Conservation (phyloP, 1,139 yeast species). For the Casaregolazyma suthepensis region DNA sequence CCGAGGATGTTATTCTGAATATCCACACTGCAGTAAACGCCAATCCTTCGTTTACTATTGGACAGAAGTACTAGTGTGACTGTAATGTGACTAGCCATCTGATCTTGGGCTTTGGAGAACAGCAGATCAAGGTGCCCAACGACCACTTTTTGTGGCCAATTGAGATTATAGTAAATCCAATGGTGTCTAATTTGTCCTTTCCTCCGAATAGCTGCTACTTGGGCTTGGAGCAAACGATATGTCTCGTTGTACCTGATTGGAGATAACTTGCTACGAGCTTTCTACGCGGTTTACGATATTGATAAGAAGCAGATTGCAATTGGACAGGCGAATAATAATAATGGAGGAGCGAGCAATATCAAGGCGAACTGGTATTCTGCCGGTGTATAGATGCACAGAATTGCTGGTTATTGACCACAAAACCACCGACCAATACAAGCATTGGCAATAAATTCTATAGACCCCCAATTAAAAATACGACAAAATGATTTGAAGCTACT, state of each 20-base stretch:
- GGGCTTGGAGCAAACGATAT: conserved; percentile 31
- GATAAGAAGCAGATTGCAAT: conserved; percentile 46
- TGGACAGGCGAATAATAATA: conserved; percentile 40
- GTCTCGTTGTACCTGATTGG: conserved; percentile 36
- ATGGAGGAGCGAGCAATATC: conserved; percentile 22
- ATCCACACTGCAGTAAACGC: conserved; percentile 31
- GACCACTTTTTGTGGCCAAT: conserved; percentile 39
- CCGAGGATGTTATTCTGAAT: conserved; percentile 35
- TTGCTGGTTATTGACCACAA: too few species aligned
- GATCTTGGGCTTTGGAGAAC: conserved; percentile 49
- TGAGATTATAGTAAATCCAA: conserved; percentile 28
- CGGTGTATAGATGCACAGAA: too few species aligned
- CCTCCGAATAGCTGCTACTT: conserved; percentile 35
- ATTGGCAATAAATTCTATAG: too few species aligned
- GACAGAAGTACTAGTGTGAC: conserved; percentile 34
- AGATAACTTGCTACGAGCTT: conserved; percentile 48
- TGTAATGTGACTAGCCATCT: conserved; percentile 33
- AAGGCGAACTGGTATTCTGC: too few species aligned
- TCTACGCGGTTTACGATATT: conserved; percentile 51
- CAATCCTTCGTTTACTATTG: conserved; percentile 34
- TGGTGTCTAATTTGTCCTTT: conserved; percentile 29
- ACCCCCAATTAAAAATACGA: too few species aligned
- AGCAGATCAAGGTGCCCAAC: conserved; percentile 43
- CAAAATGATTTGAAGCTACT: too few species aligned
- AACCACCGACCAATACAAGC: too few species aligned